phyloP scores from a whole-genome alignment of 75 land plant genomes.

The Selaginella moellendorffii region DNA sequence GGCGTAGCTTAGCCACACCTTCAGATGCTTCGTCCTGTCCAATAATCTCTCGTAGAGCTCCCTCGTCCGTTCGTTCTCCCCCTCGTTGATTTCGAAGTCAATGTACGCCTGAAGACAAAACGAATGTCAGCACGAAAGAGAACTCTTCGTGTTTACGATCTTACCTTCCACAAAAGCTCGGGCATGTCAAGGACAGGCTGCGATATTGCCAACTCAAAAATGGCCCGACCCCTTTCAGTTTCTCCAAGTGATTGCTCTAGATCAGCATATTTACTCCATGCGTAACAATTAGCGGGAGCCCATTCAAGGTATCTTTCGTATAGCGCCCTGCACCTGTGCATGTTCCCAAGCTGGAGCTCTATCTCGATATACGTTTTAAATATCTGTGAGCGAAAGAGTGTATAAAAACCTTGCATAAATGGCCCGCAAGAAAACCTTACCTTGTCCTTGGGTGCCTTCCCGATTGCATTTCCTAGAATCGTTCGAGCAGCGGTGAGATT shows the following conservation, averaged over 20 bases:
- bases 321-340: constrained; percentile 62
- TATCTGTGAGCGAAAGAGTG: no score
- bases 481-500: constrained; percentile 55
- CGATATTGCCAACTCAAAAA: constrained; percentile 84
- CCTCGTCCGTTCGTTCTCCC: constrained; percentile 70
- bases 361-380: constrained; percentile 93
- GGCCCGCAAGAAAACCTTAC: no score
- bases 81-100: constrained; percentile 82
- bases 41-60: constrained; percentile 77
- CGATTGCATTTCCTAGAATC: constrained; percentile 81
- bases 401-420: no score
- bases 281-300: constrained; percentile 92
- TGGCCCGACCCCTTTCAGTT: constrained; percentile 69
- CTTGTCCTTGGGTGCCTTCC: constrained; percentile 91
- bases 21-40: constrained; percentile 82
- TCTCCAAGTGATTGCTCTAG: constrained; percentile 69
- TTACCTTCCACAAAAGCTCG: constrained; percentile 91
- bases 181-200: constrained; percentile 53
- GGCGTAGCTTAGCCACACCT: constrained; percentile 95
- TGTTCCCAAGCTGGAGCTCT: constrained; percentile 80
- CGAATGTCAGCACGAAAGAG: no score
- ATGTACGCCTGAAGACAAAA: constrained; percentile 70
- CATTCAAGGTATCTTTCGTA: constrained; percentile 94
- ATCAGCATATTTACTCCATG: constrained; percentile 94
- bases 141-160: no score